Base-by-base conservation (phyloP, 345 rosid species). In the Erodium maritimum region DNA sequence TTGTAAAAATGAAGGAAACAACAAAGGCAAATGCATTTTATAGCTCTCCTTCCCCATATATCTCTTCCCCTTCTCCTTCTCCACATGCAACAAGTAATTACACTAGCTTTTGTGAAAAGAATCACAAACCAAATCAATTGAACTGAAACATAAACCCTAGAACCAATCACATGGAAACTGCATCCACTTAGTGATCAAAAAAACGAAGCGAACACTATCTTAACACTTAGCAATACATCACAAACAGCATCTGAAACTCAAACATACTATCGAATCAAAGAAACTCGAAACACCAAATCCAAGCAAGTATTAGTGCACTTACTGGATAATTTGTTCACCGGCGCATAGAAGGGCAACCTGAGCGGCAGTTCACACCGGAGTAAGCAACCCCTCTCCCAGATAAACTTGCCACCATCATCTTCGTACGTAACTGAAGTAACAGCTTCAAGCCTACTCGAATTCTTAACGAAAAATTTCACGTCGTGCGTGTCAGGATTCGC, bases 301-400 rank as follows among this genome's bases (percentile, higher is more conserved):
- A 17, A 57, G 60, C 50, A 57, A 48, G 21, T 33, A 48, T 23
- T 16, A 57, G 48, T 7, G 1, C 5, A 61, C 68, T 19, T 72
- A 91, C 98, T 91, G 53, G 90, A 62, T 17, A 66, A 67, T 16
- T 73, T 79, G 58, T 69, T 77, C 51, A 72, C 70, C 0, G 85
- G 88, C 55, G 75, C 71, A 73, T 73, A 88, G 55, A 84, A 67
- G 0, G 95, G 96, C 60, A 88, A 58, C 70, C 76, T 81, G 29
- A 91, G 67, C 0, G 93, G 86, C 62, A 88, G 84, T 71, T 76
- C 73, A 66, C 95, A 91, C 24, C 80, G 90, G 65, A 91, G 73
- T 57, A 91, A 77, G 68, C 98, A 91, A 54, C 93, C 95, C 20
- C 53, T 84, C 71, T 81, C 96, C 96, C 96, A 91, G 17, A 88